Conservation (phyloP, 306 rosid genomes). For the Rosa multiflora region DNA sequence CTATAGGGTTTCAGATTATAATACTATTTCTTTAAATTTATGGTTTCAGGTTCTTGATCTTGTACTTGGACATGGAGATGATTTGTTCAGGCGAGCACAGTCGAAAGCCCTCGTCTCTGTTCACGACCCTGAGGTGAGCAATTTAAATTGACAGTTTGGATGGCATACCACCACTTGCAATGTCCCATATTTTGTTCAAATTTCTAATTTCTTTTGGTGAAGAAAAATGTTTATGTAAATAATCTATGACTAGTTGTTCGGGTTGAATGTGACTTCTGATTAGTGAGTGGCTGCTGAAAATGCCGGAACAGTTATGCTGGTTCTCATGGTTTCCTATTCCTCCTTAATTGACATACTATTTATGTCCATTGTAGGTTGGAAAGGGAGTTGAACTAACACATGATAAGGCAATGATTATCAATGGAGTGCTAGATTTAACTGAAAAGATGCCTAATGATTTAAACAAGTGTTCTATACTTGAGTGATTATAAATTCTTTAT, state of each 20-base stretch:
- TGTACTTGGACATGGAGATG: too few species aligned
- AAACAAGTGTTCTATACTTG: conserved; percentile 4
- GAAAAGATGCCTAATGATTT: conserved; percentile 53
- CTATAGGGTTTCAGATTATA: too few species aligned
- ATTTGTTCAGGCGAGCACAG: too few species aligned
- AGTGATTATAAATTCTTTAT: not conserved
- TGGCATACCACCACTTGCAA: not conserved
- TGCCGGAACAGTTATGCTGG: not conserved
- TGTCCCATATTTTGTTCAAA: not conserved
- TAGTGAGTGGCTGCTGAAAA: not conserved
- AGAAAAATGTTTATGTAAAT: not conserved
- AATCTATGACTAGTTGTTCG: not conserved
- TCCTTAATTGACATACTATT: conserved; percentile 17
- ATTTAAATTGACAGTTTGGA: conserved; percentile 2
- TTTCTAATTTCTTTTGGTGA: not conserved
- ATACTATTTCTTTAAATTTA: too few species aligned
- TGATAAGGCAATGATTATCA: conserved; percentile 88
- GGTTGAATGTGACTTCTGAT: not conserved
- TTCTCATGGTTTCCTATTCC: not conserved
- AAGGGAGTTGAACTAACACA: conserved; percentile 94
- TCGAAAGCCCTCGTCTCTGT: conserved; percentile 48
- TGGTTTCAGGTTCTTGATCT: too few species aligned
- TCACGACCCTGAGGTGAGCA: conserved; percentile 42
- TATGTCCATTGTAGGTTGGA: conserved; percentile 63
- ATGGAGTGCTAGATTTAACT: conserved; percentile 91